Evolutionary conservation across 768 basidiomycete species (phyloP), one percentile per base, ranked within the genome.

Genomic region (Kwoniella europaea): DNA sequence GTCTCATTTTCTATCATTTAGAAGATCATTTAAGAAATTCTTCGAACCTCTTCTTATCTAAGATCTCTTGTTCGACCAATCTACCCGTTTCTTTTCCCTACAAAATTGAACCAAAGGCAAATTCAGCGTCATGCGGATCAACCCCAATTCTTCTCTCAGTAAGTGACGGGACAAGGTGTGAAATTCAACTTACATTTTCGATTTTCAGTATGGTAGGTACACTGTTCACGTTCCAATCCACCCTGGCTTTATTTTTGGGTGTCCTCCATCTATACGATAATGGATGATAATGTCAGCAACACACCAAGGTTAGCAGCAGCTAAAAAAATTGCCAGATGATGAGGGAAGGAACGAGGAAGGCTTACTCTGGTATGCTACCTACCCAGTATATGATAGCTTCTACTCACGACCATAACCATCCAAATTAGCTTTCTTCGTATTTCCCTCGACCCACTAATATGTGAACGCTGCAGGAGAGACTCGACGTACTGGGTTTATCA

Each of bases 11-110:
- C 29, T 29, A 4, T 29, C 29, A 29, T 29, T 6, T 4, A 29
- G 29, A 29, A 29, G 41, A 65, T 65, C 29, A 69, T 35, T 63
- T 54, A 1, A 73, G 35, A 42, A 79, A 74, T 0, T 62, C 59
- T 43, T 54, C 60, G 52, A 72, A 52, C 16, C 44, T 60, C 10
- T 59, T 55, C 22, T 52, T n/a, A 65, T 76, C 72, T 72, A 92
- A 89, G 92, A 95, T 82, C 84, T 94, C 65, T 91, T 91, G 82
- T 90, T 93, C 3, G 88, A 93, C 56, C 89, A 92, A 79, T 64
- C 82, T 43, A 42, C 71, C 80, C 2, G 72, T 75, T 57, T 83
- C 82, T 27, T 77, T 76, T 16, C 82, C 82, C 82, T 82, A 71
- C n/a, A 22, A 16, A 12, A 24, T 10, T 41, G 27, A 44, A 18